Percentiles rank a stretch among this genome's conserved stretches.
Conservation (phyloP, 139 green algal species). For the Pycnococcus provasolii region DNA sequence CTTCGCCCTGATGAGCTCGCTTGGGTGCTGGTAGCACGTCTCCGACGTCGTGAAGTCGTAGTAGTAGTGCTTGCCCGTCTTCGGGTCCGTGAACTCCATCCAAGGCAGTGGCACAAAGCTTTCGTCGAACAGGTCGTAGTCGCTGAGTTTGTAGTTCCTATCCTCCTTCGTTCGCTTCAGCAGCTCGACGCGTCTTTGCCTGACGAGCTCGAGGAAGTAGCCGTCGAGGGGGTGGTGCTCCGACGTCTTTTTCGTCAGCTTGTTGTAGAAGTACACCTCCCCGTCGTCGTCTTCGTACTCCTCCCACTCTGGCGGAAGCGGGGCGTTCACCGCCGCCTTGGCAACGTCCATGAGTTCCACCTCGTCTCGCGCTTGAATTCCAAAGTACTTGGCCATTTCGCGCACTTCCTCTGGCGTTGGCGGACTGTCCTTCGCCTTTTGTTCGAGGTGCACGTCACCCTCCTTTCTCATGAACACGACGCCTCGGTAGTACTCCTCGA, state of each 20-base stretch:
- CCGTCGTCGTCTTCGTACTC: constrained; percentile 27
- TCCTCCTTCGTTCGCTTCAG: not conserved
- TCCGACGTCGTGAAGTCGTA: constrained; percentile 12
- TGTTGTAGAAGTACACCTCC: constrained; percentile 14
- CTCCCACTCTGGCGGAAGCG: constrained; percentile 25
- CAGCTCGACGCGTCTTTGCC: constrained; percentile 5
- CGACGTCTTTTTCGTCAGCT: constrained; percentile 2
- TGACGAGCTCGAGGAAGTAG: constrained; percentile 26
- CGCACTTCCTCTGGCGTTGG: constrained; percentile 22
- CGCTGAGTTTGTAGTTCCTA: not conserved
- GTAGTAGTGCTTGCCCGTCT: constrained; percentile 11
- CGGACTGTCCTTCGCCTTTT: constrained; percentile 12
- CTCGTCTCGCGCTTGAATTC: constrained; percentile 14
- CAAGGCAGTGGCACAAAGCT: not conserved
- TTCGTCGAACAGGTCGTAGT: not conserved
- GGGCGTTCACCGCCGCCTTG: constrained; percentile 25
- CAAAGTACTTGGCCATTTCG: constrained; percentile 30
- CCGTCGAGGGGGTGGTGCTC: constrained; percentile 27
- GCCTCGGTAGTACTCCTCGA: constrained; percentile 26
- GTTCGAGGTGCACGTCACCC: constrained; percentile 8
- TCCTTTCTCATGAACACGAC: constrained; percentile 28
- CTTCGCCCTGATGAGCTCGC: not conserved
- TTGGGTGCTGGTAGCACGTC: constrained; percentile 4
- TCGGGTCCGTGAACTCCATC: constrained; percentile 20
- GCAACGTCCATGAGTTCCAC: constrained; percentile 12